Evolutionary conservation across 805 yeast species (phyloP).

Genomic region (Metschnikowia aberdeeniae): DNA sequence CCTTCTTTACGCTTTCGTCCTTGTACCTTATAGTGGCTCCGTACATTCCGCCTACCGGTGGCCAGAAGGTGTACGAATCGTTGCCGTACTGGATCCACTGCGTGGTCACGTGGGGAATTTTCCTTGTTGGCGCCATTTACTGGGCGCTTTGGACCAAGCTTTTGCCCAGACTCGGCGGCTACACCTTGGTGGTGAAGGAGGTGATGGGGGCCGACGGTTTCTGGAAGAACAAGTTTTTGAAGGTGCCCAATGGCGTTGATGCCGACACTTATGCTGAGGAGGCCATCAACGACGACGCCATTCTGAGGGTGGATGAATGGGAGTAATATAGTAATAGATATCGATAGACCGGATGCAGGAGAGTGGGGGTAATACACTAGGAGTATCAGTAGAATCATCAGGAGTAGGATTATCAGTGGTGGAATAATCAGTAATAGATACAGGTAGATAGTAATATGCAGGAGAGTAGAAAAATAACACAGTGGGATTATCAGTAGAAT

Average conservation of each 20-base stretch:
- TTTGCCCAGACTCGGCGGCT: conserved; percentile 53
- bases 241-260: conserved; percentile 24
- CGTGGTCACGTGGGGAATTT: conserved; percentile 77
- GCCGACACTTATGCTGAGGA: conserved; percentile 15
- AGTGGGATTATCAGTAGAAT: too few relatives aligned
- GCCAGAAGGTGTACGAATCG: conserved; percentile 62
- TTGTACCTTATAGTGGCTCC: conserved; percentile 72
- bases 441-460: too few relatives aligned
- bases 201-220: conserved; percentile 64
- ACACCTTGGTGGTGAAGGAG: conserved; percentile 49
- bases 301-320: background rate
- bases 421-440: too few relatives aligned
- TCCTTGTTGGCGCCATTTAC: conserved; percentile 60
- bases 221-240: conserved; percentile 60
- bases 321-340: too few relatives aligned
- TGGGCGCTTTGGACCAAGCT: conserved; percentile 62
- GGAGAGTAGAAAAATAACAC: too few relatives aligned
- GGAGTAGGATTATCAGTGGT: too few relatives aligned
- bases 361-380: too few relatives aligned
- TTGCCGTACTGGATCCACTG: conserved; percentile 78
- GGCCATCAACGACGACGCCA: conserved; percentile 16
- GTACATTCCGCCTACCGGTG: conserved; percentile 66
- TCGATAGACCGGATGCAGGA: too few relatives aligned
- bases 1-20: conserved; percentile 63
- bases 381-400: too few relatives aligned